Conservation (phyloP, 1,284 basidiomycete species). For the Naganishia sp. region DNA sequence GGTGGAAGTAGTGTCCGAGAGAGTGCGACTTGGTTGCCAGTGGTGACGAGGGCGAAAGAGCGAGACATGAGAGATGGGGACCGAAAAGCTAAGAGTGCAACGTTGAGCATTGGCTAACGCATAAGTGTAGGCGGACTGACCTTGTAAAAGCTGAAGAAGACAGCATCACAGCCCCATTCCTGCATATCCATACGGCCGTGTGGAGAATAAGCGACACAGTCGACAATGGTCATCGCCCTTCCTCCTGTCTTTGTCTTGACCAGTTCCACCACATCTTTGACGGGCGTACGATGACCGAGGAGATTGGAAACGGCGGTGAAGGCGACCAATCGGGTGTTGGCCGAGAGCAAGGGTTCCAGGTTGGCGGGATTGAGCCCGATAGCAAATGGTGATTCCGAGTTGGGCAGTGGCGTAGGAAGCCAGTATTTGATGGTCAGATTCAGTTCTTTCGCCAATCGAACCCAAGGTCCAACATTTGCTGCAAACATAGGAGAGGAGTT, state of each 20-base stretch:
- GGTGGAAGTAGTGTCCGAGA: slow-evolving; percentile 70
- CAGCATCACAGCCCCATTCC: slow-evolving; percentile 73
- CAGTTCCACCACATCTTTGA: slow-evolving; percentile 61
- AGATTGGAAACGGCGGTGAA: slow-evolving; percentile 76
- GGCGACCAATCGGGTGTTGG: slow-evolving; percentile 69
- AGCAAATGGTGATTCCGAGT: slow-evolving; percentile 63
- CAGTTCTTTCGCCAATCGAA: slow-evolving; percentile 65
- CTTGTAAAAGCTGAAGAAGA: slow-evolving; percentile 74
- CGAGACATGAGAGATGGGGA: slow-evolving; percentile 68
- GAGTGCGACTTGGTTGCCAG: slow-evolving; percentile 54
- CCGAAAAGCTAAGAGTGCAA: slow-evolving; percentile 64
- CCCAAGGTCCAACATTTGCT: slow-evolving; percentile 79
- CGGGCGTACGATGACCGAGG: slow-evolving; percentile 66
- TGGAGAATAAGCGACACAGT: slow-evolving; percentile 77
- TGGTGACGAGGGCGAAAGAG: slow-evolving; percentile 60
- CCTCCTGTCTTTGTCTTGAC: slow-evolving; percentile 61
- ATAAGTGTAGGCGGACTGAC: slow-evolving; percentile 48
- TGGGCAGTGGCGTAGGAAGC: slow-evolving; percentile 56
- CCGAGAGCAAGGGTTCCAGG: slow-evolving; percentile 64
- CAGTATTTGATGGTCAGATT: slow-evolving; percentile 64
- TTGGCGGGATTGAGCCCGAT: slow-evolving; percentile 62
- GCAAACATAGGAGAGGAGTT: background rate
- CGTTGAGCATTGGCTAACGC: background rate
- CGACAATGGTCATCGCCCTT: slow-evolving; percentile 67
- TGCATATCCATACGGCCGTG: slow-evolving; percentile 69